A percentile compares a stretch with the other conserved stretches of the same genome.
Conservation (phyloP, 495 filamentous ascomycete genomes). For the Talaromyces adpressus region DNA sequence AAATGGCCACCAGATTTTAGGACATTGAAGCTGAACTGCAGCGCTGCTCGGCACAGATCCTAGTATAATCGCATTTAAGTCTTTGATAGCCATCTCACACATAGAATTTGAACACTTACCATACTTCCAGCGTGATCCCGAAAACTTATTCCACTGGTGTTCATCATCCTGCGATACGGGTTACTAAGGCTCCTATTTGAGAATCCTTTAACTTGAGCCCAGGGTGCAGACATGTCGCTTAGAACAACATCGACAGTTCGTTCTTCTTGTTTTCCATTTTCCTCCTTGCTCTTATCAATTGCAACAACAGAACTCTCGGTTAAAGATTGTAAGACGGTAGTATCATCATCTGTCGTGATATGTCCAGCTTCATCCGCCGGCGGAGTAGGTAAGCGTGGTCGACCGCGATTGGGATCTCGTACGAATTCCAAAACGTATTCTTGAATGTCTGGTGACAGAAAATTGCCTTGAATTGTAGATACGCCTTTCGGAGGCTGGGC, state of each 20-base stretch:
- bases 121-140: conserved; percentile 92
- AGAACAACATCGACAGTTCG: conserved; percentile 86
- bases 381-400: conserved; percentile 25
- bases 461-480: conserved; percentile 90
- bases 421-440: conserved; percentile 69
- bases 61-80: conserved; percentile 21
- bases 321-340: not conserved
- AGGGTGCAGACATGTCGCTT: conserved; percentile 98
- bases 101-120: conserved; percentile 47
- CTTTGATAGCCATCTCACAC: not conserved
- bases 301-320: not conserved
- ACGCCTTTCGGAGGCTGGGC: conserved; percentile 83
- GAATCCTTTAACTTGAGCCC: conserved; percentile 69
- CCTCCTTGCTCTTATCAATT: conserved; percentile 12
- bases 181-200: conserved; percentile 83
- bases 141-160: conserved; percentile 81
- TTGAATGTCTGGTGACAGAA: conserved; percentile 64
- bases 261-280: conserved; percentile 11
- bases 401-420: conserved; percentile 53
- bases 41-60: conserved; percentile 83
- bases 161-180: conserved; percentile 97
- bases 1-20: conserved; percentile 80
- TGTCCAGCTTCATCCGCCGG: conserved; percentile 4
- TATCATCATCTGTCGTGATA: conserved; percentile 13
- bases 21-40: conserved; percentile 76